Evolutionary conservation across 768 basidiomycete species (phyloP), one percentile per base, ranked within the genome.

Genomic region (Gymnopilus junonius): DNA sequence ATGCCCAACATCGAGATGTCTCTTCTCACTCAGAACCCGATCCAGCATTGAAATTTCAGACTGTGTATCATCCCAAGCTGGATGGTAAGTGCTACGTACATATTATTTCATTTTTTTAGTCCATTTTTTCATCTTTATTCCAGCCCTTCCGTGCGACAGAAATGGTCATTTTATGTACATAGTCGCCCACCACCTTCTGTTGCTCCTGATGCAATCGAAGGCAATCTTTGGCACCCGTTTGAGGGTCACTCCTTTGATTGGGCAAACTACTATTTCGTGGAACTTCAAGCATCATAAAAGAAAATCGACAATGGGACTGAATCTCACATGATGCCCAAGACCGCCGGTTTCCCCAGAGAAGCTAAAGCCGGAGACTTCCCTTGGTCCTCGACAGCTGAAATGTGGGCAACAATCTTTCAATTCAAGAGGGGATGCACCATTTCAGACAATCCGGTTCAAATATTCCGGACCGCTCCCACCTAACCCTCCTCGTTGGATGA

Each of bases 181-280:
- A 45, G 15, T 4, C 35, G 20, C 40, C 58, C 29, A 39, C 58
- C 53, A n/a, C 53, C 32, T 35, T 12, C 1, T 21, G 21, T 10
- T 17, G n/a, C 23, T 29, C 20, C 58, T 23, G 58, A 62, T 55
- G 34, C 61, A 15, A 51, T 10, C 1, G 2, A 1, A 8, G 58
- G 42, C 8, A 74, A 71, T 55, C 53, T 64, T 1, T 78, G 72
- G 71, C 59, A 35, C 8, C 75, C 75, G 32, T 77, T 76, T 55
- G 14, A 60, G 17, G 67, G 67, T 39, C 61, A 69, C 2, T 8
- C 64, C 2, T 78, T 77, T 57, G 71, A 77, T 27, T 75, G 60
- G 25, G 74, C 76, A 0, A 48, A 75, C 21, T 69, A 71, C 50
- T 61, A 70, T 29, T 76, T 67, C 53, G 67, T 71, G 8, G 42